Base-by-base conservation (phyloP, 1,284 basidiomycete genomes). In the Ceraceosorus guamensis region DNA sequence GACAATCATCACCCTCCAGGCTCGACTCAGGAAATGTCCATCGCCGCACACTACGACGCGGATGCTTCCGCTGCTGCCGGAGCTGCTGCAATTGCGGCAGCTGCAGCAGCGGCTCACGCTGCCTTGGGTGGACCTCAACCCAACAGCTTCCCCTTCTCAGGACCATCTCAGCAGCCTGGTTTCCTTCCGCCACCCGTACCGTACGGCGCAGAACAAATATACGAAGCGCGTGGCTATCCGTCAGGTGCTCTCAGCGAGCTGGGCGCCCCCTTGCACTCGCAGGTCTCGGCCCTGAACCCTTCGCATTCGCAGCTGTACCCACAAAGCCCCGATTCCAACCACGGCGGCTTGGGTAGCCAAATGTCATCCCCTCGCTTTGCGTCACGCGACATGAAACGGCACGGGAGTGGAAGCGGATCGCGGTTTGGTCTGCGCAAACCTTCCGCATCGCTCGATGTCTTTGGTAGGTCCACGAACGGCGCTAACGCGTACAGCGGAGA, bases 281-380 rank as follows among this genome's bases (percentile, higher is more conserved):
- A 58, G 6, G 61, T 65, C n/a, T 61, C 63, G 48, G 63, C 63
- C 3, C 59, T 63, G 31, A 61, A 63, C 30, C 58, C 60, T 14
- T 59, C 61, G 53, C 53, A 65, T 59, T 59, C 60, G 48, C 65
- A 67, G 53, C 33, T 47, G 14, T 57, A 57, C 34, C 56, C 67
- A 4, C 62, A 65, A 16, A 67, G 65, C 45, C 67, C 67, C 52
- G 67, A 68, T 59, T 68, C 67, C 54, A 67, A 57, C 62, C 24
- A 24, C 24, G 56, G 56, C 50, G 55, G 62, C 53, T 58, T 62
- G 58, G 66, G 63, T 61, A 44, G 52, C 16, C 46, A 44, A 7
- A 45, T 46, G 11, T 53, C 52, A 16, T 66, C 61, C 48, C 66
- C 64, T 47, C 62, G 64, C 59, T 66, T 63, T 56, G 52, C 55